Evolutionary conservation across 2,329 filamentous ascomycete genomes (phyloP).

Genomic region (Pseudogymnoascus sp.): DNA sequence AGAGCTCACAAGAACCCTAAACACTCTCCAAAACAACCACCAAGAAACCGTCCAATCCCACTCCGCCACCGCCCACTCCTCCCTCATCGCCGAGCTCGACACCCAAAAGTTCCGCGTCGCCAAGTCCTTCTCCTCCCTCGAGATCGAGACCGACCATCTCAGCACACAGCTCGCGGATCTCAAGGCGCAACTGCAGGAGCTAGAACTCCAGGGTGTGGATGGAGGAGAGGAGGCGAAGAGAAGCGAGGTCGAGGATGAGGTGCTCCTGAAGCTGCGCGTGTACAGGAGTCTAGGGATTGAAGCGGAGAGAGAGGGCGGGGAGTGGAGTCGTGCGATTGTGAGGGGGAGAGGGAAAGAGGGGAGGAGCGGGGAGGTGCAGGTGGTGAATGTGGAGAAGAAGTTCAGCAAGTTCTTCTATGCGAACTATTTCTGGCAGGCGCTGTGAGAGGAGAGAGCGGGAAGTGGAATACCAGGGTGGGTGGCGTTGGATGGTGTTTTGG

Average conservation of each 20-base stretch:
- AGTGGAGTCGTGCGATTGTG: slow-evolving; percentile 79
- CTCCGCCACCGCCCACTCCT: slow-evolving; percentile 71
- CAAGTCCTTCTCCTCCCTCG: slow-evolving; percentile 81
- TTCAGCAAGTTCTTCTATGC: slow-evolving; percentile 88
- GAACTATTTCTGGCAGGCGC: slow-evolving; percentile 89
- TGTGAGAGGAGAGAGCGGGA: slow-evolving; percentile 40
- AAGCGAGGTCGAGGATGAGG: slow-evolving; percentile 53
- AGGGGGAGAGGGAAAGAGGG: slow-evolving; percentile 78
- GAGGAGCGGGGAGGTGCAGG: slow-evolving; percentile 82
- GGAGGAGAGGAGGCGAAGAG: slow-evolving; percentile 40
- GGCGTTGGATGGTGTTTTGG: background rate
- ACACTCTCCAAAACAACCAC: slow-evolving; percentile 67
- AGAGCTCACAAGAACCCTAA: slow-evolving; percentile 66
- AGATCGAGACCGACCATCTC: slow-evolving; percentile 92
- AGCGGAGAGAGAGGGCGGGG: slow-evolving; percentile 65
- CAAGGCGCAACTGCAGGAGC: slow-evolving; percentile 64
- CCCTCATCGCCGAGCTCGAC: slow-evolving; percentile 77
- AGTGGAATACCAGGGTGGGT: background rate
- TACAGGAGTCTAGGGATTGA: slow-evolving; percentile 89
- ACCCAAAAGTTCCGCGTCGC: slow-evolving; percentile 90
- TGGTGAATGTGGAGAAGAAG: slow-evolving; percentile 89
- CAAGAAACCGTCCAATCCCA: slow-evolving; percentile 66
- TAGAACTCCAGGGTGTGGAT: slow-evolving; percentile 82
- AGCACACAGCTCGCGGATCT: slow-evolving; percentile 69
- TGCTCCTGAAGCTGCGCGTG: slow-evolving; percentile 72